phyloP scores from a whole-genome alignment of 805 yeast species.

The Kluyveromyces lactis region DNA sequence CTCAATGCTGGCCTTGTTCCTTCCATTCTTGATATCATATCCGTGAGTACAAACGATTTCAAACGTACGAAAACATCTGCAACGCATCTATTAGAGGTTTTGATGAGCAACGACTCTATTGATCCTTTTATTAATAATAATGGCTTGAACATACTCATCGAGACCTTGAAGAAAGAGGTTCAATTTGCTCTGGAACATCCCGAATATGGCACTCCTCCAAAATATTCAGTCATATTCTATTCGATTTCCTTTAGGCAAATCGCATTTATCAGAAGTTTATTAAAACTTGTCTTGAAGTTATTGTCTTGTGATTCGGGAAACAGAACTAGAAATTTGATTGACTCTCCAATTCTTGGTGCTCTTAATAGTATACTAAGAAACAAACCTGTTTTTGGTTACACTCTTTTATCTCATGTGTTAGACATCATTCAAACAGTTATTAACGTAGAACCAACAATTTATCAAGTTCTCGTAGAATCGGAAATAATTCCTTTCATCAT shows the following conservation, averaged over 20 bases:
- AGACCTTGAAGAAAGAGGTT: conserved; percentile 55
- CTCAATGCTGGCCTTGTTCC: conserved; percentile 70
- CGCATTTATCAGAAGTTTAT: conserved; percentile 45
- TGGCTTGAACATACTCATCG: conserved; percentile 60
- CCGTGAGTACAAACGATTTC: conserved; percentile 41
- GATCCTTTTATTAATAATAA: conserved; percentile 54
- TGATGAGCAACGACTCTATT: conserved; percentile 41
- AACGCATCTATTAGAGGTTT: conserved; percentile 44
- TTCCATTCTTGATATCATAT: conserved; percentile 54
- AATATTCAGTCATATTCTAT: conserved; percentile 41
- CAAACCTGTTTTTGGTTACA: conserved; percentile 57
- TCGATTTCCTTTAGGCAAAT: conserved; percentile 53
- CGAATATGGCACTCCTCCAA: conserved; percentile 48
- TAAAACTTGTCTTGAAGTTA: conserved; percentile 56
- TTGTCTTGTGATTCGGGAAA: conserved; percentile 75
- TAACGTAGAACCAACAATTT: conserved; percentile 89
- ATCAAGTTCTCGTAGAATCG: conserved; percentile 69
- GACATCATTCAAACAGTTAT: conserved; percentile 62
- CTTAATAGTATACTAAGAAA: conserved; percentile 51
- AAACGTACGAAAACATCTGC: conserved; percentile 58
- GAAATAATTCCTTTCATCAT: conserved; percentile 59
- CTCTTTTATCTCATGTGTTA: conserved; percentile 50
- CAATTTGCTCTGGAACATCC: conserved; percentile 55
- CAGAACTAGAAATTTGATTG: conserved; percentile 74
- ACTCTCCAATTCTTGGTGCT: conserved; percentile 63